Base-by-base conservation (phyloP, 306 rosid genomes). In the Calophaca sinica region DNA sequence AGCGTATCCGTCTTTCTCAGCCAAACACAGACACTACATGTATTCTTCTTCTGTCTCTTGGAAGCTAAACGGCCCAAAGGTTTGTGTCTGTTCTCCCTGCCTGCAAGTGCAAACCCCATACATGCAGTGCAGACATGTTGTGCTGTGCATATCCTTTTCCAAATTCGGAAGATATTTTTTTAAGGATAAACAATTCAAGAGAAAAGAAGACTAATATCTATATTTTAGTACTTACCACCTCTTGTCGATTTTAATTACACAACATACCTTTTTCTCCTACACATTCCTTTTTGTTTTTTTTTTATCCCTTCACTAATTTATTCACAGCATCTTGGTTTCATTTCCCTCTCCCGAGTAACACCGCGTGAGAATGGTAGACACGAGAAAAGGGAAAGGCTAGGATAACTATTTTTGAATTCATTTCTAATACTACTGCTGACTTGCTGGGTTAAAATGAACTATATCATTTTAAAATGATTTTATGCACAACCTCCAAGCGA, bases 11-110 rank as follows among this genome's bases (percentile, higher is more conserved):
- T 10, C 45, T 53, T 73, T 66, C 15, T 54, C 33, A 3, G 9
- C 12, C 68, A 35, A 33, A 51, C 70, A 45, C 32, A 15, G 35
- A 42, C 77, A 60, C 7, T 42, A 20, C 26, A 11, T 44, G 39
- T 70, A 76, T 72, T 79, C 51, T 53, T 53, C 79, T 77, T 76
- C 5, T 80, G 86, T 80, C 86, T 68, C 81, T 68, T 39, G 44
- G 81, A 83, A 84, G 85, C 73, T 42, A 2, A 49, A 11, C 84
- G 69, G 9, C 48, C 46, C 58, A 62, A 71, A 70, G 72, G 72
- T 46, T 73, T 15, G 49, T 78, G 85, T 81, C 81, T 68, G 62
- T 44, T 59, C 6, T 51, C 44, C 48, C 5, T 48, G 53, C 4
- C 53, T 26, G 60, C 46, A 36, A 36, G n/a, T 12, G 28, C n/a